Evolutionary conservation across 1,284 basidiomycete genomes (phyloP), one percentile per base, ranked within the genome.

Genomic region (Cutaneotrichosporon dermatis): DNA sequence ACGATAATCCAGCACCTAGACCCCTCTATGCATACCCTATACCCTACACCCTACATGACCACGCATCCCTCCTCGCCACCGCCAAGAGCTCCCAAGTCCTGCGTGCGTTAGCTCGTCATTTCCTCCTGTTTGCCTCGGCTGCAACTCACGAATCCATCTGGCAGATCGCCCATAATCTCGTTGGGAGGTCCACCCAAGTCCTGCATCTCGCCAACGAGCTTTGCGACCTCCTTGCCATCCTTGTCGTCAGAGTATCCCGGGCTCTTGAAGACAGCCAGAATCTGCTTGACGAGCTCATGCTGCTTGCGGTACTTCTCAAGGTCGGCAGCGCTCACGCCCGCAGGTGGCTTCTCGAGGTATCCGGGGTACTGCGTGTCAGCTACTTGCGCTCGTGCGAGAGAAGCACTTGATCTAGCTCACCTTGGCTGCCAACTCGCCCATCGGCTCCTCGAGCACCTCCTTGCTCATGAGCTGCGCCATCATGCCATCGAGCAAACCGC

Each of bases 381-480:
- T 25, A 33, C 45, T 37, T 12, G 36, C 33, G 34, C 7, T 9
- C 12, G 15, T 34, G 11, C 34, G 16, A 7, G 35, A 50, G 12
- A 49, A n/a, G 10, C 16, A 33, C 8, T 12, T 4, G 4, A 51
- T 1, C 4, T 6, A 15, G 67, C 77, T 56, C 67, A 90, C 93
- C 79, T 93, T 92, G 13, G 88, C 85, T 13, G 85, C 82, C 37
- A 99, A 80, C 73, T 98, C 95, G 67, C 89, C 89, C 69, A 98
- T 78, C 0, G 95, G 94, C 66, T 96, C 93, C 70, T 97, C 91
- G 15, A 96, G 79, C 9, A 98, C 84, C 2, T 98, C 92, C 73
- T 92, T 93, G 75, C 86, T 88, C 90, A 99, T 92, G 50, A 99
- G 82, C 73, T 93, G 88, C 13, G 85, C 83, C 93, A 95, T 92